Base-by-base conservation (phyloP, 2,329 filamentous ascomycete genomes). In the Monilinia aucupariae region DNA sequence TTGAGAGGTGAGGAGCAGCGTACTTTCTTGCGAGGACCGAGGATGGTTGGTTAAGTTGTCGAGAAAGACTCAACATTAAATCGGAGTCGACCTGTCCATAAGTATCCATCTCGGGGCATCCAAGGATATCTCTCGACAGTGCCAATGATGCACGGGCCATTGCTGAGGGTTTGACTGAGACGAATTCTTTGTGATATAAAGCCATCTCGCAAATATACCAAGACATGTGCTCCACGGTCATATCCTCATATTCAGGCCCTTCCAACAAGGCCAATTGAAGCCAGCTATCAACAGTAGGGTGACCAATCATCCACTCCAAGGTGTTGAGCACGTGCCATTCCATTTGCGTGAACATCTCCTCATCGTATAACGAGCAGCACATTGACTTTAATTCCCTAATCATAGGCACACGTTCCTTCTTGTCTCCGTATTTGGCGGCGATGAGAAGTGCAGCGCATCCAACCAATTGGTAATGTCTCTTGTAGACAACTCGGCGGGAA, bases 331-430 rank as follows among this genome's bases (percentile, higher is more conserved):
- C 93, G 76, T 99, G 94, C 92, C 96, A 97, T 80, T 99, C 94
- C 94, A 99, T 99, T 78, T 99, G 94, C 13, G 92, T 93, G 79
- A 99, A 99, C 94, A 99, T 99, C 79, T 96, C 93, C 56, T 96
- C 92, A 72, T 99, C 94, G 78, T 99, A 99, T 47, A 97, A 84
- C 45, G 90, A 92, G 78, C 94, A 97, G 83, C 94, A 99, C 94
- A 99, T 97, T 70, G 93, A 96, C 83, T 96, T 96, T 68, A 99
- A 82, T 76, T 99, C 94, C 75, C 91, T 87, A 75, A 99, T 96
- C 68, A 96, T 94, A 5, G 94, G 94, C n/a, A 99, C 94, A 59
- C 92, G 87, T 74, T 99, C 94, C 81, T 99, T 99, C 81, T 94
- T 93, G 79, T 99, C 94, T 64, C 93, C 93, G 75, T 97, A 99